Evolutionary conservation across 345 rosid species (phyloP).

Genomic region (Hevea brasiliensis): DNA sequence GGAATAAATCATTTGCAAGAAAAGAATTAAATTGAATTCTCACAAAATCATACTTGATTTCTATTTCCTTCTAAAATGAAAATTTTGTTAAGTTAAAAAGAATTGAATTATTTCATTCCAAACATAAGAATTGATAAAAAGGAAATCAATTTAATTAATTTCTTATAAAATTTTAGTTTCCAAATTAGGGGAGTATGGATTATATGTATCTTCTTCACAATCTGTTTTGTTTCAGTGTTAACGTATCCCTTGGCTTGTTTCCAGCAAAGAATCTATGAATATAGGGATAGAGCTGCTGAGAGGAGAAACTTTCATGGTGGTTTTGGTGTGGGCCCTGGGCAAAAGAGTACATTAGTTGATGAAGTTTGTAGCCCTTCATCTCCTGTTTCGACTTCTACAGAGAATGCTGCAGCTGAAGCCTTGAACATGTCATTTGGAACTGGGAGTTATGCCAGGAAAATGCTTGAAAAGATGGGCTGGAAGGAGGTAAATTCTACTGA

Average conservation of each 20-base stretch:
- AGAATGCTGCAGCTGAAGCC: slow-evolving; percentile 71
- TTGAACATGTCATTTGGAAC: slow-evolving; percentile 66
- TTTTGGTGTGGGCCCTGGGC: slow-evolving; percentile 82
- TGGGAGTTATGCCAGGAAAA: slow-evolving; percentile 77
- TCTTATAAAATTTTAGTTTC: too few relatives aligned
- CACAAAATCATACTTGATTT: too few relatives aligned
- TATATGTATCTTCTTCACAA: neutral
- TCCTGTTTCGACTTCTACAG: slow-evolving; percentile 31
- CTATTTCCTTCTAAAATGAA: too few relatives aligned
- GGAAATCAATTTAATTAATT: too few relatives aligned
- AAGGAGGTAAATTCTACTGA: slow-evolving; percentile 51
- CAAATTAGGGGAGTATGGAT: too few relatives aligned
- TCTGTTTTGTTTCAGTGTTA: neutral
- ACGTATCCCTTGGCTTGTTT: slow-evolving; percentile 20
- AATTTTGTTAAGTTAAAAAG: too few relatives aligned
- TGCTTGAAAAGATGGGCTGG: slow-evolving; percentile 89
- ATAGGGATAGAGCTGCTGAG: slow-evolving; percentile 92
- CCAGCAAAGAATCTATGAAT: slow-evolving; percentile 45
- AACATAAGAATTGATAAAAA: too few relatives aligned
- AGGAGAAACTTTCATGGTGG: slow-evolving; percentile 82
- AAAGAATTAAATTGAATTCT: too few relatives aligned
- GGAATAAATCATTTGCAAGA: too few relatives aligned
- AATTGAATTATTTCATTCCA: too few relatives aligned
- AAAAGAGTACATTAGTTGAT: slow-evolving; percentile 41
- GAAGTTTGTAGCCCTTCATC: slow-evolving; percentile 31